These are phyloP conservation scores for Neofusicoccum ribis DNA, from an alignment of 2,329 filamentous ascomycete genomes.

Conservation along the genomic window DNA sequence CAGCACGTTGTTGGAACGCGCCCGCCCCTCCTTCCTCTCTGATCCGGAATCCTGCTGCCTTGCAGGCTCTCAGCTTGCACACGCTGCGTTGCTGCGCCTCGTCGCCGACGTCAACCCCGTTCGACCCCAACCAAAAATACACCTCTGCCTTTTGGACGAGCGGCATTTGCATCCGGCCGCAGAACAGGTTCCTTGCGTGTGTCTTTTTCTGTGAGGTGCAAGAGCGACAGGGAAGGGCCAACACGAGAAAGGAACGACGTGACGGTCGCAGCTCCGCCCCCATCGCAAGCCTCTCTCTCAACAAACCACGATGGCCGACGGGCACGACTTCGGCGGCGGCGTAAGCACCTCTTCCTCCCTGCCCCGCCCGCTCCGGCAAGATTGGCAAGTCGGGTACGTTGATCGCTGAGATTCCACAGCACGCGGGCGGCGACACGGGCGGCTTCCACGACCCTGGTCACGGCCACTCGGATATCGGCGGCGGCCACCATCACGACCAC, in stretches of 20 bases:
- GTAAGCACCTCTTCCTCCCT: not conserved
- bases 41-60: not conserved
- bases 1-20: no score
- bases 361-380: not conserved
- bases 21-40: not conserved
- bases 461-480: not conserved
- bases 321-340: not conserved
- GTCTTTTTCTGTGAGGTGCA: no score
- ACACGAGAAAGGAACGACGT: not conserved
- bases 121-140: not conserved
- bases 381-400: not conserved
- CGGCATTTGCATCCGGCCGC: not conserved
- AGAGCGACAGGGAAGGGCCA: no score
- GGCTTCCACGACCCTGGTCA: not conserved
- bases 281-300: not conserved
- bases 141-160: not conserved
- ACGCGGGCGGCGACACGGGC: not conserved
- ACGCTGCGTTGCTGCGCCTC: not conserved
- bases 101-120: not conserved
- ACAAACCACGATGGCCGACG: not conserved
- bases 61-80: not conserved
- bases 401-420: not conserved
- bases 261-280: not conserved
- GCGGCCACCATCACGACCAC: not conserved
- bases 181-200: not conserved